Evolutionary conservation across 2,329 filamentous ascomycete species (phyloP), one percentile per base, ranked within the genome.

Genomic region (Akanthomyces uredinophilus): DNA sequence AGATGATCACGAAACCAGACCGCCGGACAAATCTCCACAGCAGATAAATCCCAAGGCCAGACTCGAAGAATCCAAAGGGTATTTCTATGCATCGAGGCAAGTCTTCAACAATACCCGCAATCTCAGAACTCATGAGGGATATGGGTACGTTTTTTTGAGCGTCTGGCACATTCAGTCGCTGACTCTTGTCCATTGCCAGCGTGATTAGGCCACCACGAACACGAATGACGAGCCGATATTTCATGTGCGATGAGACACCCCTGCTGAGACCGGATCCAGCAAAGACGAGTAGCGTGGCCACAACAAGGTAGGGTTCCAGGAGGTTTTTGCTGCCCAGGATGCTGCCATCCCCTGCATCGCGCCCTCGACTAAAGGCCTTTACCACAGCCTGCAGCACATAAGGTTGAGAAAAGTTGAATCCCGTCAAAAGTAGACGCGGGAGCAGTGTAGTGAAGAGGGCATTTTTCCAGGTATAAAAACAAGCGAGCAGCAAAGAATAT

Each of bases 51-150:
- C 55, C 43, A 16, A 58, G 20, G 2, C 41, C 55, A 1, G 44
- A 44, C n/a, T 58, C 55, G 14, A 58, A 11, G 3, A 58, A 39
- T 13, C 18, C 37, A 10, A 47, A 58, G 11, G 41, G 44, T n/a
- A 58, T 49, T 47, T 58, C 55, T 13, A 47, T 7, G 32, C 41
- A 58, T 10, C 24, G 24, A 5, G 41, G 24, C 24, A 58, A 20
- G 8, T 5, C 43, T n/a, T 47, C 41, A 20, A 20, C 14, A 14
- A 58, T 49, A 16, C 39, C 43, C 2, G 29, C 55, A 3, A 58
- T 35, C 22, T 58, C 43, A 18, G 55, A n/a, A 27, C 27, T 49
- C 55, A 58, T 58, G 20, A 58, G 55, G 35, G 55, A 47, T 20
- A 58, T 37, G 3, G 43, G 39, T 5, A 43, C 41, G 16, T 47